Evolutionary conservation across 2,329 filamentous ascomycete genomes (phyloP), one percentile per base, ranked within the genome.

Genomic region (Aspergillus fumigatus): DNA sequence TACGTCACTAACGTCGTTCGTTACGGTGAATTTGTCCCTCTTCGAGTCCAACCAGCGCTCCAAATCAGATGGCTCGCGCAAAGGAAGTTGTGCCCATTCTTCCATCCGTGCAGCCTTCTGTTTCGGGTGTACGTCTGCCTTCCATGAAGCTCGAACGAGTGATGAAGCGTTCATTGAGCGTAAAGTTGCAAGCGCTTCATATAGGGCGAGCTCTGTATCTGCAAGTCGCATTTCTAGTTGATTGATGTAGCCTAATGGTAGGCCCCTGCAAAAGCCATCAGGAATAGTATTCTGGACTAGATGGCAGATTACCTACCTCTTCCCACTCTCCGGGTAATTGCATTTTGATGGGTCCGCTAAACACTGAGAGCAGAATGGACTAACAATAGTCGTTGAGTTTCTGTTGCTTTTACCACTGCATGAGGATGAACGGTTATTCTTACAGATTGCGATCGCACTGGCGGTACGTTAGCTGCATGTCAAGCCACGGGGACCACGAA

Each of bases 141-240:
- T 47, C 47, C 9, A n/a, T 23, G 25, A 40, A 41, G 19, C 40
- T n/a, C 3, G 47, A 29, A 38, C 19, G 48, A 32, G 43, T 43
- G 19, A 29, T 49, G 5, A 27, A 14, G 10, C 4, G 8, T 2
- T 21, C 8, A 45, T 35, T 8, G 51, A n/a, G 51, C 48, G 52
- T 40, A 61, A 38, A n/a, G 53, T 50, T 9, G 58, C 26, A 10
- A 67, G 53, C 11, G 64, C 57, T 27, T 62, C 58, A 53, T 63
- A 68, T 8, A 71, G 55, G n/a, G 67, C 63, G 27, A 58, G 48
- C 50, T 71, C 69, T 1, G 69, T 70, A 41, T 66, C 64, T 21
- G 59, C 59, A 5, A 78, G 67, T 0, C 76, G 70, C 2, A 70
- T 67, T 52, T 78, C 76, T 3, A 78, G 51, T 19, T 67, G 68